These are phyloP conservation scores for Porogramme epimiltina DNA, from an alignment of 1,284 basidiomycete species.

Conservation along the genomic window DNA sequence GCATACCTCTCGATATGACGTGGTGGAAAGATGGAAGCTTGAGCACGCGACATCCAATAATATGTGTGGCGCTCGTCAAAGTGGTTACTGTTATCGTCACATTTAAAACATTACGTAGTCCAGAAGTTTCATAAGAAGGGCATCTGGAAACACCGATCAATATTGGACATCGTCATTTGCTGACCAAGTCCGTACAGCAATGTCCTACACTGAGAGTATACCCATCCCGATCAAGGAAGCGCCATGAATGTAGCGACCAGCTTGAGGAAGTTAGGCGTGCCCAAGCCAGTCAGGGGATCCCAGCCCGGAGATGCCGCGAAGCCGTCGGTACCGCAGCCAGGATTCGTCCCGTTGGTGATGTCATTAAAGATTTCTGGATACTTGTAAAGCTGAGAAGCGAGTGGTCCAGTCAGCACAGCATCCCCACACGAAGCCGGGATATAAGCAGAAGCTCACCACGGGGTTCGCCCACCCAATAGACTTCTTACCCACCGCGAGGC, in stretches of 20 bases:
- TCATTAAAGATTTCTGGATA: constrained; percentile 40
- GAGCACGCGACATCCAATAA: no score
- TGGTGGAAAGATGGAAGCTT: no score
- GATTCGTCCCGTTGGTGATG: constrained; percentile 34
- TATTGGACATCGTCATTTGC: no score
- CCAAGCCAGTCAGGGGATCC: constrained; percentile 43
- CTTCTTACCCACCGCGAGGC: constrained; percentile 44
- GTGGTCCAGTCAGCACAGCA: not conserved
- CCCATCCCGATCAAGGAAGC: constrained; percentile 17
- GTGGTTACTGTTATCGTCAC: no score
- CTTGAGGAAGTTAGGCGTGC: constrained; percentile 33
- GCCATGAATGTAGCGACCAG: constrained; percentile 20
- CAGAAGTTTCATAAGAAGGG: no score
- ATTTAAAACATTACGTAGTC: no score
- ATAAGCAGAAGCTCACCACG: constrained; percentile 38
- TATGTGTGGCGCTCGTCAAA: no score
- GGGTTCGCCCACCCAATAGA: constrained; percentile 52
- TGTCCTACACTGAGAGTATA: no score
- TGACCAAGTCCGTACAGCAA: no score
- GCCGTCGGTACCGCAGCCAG: constrained; percentile 39
- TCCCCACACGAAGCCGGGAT: constrained; percentile 27
- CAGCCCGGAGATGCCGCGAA: constrained; percentile 39
- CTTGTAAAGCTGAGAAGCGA: constrained; percentile 34
- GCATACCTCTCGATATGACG: no score
- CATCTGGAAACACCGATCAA: no score